These are phyloP conservation scores for Penicillium diatomitis DNA, from an alignment of 495 filamentous ascomycete genomes.

Conservation along the genomic window DNA sequence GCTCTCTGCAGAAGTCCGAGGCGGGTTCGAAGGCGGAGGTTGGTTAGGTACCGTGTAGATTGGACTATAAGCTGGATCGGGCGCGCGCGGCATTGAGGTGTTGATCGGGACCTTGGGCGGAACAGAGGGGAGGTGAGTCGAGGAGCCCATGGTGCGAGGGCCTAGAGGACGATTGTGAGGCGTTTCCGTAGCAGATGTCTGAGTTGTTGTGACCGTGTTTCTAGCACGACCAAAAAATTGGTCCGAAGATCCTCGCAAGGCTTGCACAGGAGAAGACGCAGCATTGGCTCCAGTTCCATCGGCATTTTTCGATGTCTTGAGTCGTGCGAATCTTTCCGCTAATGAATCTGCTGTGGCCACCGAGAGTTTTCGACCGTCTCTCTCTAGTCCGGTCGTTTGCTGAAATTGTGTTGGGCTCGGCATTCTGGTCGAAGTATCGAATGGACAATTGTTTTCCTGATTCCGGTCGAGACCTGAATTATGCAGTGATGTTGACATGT, in stretches of 20 bases:
- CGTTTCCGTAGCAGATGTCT: slow-evolving; percentile 13
- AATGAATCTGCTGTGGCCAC: slow-evolving; percentile 28
- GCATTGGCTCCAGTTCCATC: slow-evolving; percentile 23
- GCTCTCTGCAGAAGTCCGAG: slow-evolving; percentile 37
- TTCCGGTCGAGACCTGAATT: slow-evolving; percentile 8
- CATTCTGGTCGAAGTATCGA: slow-evolving; percentile 23
- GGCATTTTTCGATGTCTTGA: slow-evolving; percentile 22
- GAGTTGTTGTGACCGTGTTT: slow-evolving; percentile 11
- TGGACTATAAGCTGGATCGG: slow-evolving; percentile 82
- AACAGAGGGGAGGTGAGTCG: slow-evolving; percentile 11
- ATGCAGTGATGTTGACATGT: slow-evolving; percentile 4
- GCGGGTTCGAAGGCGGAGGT: slow-evolving; percentile 38
- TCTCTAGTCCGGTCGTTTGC: slow-evolving; percentile 10
- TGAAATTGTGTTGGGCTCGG: slow-evolving; percentile 37
- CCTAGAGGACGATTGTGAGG: slow-evolving; percentile 37
- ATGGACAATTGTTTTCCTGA: slow-evolving; percentile 16
- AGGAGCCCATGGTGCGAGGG: slow-evolving; percentile 31
- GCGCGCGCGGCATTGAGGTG: slow-evolving; percentile 61
- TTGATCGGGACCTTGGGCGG: slow-evolving; percentile 50
- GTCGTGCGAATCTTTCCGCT: slow-evolving; percentile 38
- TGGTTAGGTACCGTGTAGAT: slow-evolving; percentile 36
- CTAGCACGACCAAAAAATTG: slow-evolving; percentile 21
- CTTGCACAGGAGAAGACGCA: slow-evolving; percentile 9
- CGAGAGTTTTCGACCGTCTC: slow-evolving; percentile 16
- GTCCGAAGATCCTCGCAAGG: slow-evolving; percentile 21